Base-by-base conservation (phyloP, 2,329 filamentous ascomycete species). In the Hypoxylon sp. region DNA sequence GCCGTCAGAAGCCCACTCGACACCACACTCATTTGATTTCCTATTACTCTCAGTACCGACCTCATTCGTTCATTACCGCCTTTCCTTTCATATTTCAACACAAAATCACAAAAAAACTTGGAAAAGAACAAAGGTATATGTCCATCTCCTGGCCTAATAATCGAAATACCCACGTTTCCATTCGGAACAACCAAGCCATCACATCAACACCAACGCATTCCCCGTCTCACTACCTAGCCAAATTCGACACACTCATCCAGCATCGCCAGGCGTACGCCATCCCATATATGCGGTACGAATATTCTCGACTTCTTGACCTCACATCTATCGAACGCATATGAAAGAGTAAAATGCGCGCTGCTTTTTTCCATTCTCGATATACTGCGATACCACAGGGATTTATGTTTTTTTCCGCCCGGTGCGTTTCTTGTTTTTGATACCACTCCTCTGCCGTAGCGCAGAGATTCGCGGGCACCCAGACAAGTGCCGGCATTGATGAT, bases 51-150 rank as follows among this genome's bases (percentile, higher is more conserved):
- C 17, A 55, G 19, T 14, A 76, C 76, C 70, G 73, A 76, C 76
- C 73, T 53, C 34, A 73, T 76, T 76, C 78, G 65, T 69, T 79
- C 76, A 50, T 77, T 79, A 64, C 34, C 43, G 67, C 6, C 30
- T 79, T 78, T 77, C 74, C 73, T 77, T 76, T 28, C 19, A 61
- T 50, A 50, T 70, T 61, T 63, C 58, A 68, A 69, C 56, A 14
- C 41, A 63, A 70, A 71, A 68, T 38, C 58, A n/a, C 28, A 50
- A 51, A 69, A 75, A 73, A 75, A 64, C 58, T 41, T 58, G 57
- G 61, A 72, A 75, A 51, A 50, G 36, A 46, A 56, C 48, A 53
- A 67, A 59, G 55, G 1, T 30, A 60, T 53, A 9, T 13, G 65
- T 69, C 71, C 60, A 62, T 68, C 60, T 72, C 65, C 71, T 64